Evolutionary conservation across 208 protist species (phyloP).

Genomic region (Naegleria fowleri): DNA sequence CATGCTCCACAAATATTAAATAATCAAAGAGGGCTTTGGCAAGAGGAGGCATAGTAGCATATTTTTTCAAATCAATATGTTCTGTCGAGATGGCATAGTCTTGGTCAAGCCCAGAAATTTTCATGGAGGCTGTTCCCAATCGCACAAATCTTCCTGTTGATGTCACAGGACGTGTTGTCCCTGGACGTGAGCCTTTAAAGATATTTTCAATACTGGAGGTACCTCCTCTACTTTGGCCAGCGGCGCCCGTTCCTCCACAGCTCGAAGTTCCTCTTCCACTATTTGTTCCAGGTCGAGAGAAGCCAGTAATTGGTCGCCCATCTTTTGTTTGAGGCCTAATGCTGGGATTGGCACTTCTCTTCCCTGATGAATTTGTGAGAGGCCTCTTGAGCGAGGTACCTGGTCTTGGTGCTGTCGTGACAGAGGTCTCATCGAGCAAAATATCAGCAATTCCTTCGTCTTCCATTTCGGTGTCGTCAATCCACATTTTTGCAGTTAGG

Average conservation of each 20-base stretch:
- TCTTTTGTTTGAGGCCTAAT: constrained; percentile 42
- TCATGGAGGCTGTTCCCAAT: constrained; percentile 83
- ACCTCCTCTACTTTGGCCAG: constrained; percentile 31
- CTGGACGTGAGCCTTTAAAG: constrained; percentile 48
- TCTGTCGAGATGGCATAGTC: constrained; percentile 74
- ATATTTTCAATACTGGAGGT: constrained; percentile 38
- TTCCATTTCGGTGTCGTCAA: constrained; percentile 88
- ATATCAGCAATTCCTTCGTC: constrained; percentile 84
- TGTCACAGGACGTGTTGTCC: constrained; percentile 59
- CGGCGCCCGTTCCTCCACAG: not conserved
- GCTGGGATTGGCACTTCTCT: constrained; percentile 44
- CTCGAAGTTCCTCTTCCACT: not conserved
- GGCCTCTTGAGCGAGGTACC: constrained; percentile 70
- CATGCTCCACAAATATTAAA: constrained; percentile 83
- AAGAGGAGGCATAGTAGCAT: constrained; percentile 73
- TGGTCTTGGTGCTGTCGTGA: constrained; percentile 63
- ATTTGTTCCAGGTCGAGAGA: constrained; percentile 65
- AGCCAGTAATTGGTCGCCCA: constrained; percentile 50
- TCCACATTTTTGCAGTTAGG: constrained; percentile 77
- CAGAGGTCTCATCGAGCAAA: constrained; percentile 79
- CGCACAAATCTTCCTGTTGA: constrained; percentile 77
- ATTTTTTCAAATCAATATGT: constrained; percentile 74
- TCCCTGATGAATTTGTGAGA: constrained; percentile 37
- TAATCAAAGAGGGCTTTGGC: constrained; percentile 88
- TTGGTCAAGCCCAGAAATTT: constrained; percentile 48